Evolutionary conservation across 371 early-diverging fungal genomes (phyloP), one percentile per base, ranked within the genome.

Genomic region (Mortierella sp.): DNA sequence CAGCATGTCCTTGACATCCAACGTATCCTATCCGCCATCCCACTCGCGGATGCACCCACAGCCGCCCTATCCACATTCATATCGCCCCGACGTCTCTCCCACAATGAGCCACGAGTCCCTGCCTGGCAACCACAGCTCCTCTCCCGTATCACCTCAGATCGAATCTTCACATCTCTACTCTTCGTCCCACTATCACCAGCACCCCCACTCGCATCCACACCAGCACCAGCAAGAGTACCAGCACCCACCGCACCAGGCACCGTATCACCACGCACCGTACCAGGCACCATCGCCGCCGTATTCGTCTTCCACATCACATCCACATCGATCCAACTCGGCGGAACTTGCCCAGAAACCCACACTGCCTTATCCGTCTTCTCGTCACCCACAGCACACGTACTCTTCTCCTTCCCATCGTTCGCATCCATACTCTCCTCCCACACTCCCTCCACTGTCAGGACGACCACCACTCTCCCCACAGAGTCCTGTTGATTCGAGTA

Each of bases 221-320:
- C 68, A 61, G 24, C 56, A 57, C 18, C 10, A 34, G 7, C 34
- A 34, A 34, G 34, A 34, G 34, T 34, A 34, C 10, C 34, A 4
- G 4, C 34, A 34, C 34, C 34, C 34, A 34, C n/a, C n/a, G 10
- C 24, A 23, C 43, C 23, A 38, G 49, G 3, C 47, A 31, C 31
- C 57, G 2, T 50, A 65, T 39, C 50, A 56, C 26, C 53, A 54
- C 45, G 55, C 39, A 14, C 51, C 72, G 8, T 73, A 73, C 45
- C 73, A 73, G 42, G 59, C 61, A 4, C 73, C 68, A 10, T 67
- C 73, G 16, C 73, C 73, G 13, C 73, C 73, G 2, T 73, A 73
- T 49, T 57, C 72, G 1, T 34, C 34, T 10, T 34, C 34, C 34
- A 34, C 34, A 7, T 34, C 34, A 34, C 62, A 61, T 24, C 61